phyloP scores from a whole-genome alignment of 495 filamentous ascomycete species.

The Penicillium nucicola region DNA sequence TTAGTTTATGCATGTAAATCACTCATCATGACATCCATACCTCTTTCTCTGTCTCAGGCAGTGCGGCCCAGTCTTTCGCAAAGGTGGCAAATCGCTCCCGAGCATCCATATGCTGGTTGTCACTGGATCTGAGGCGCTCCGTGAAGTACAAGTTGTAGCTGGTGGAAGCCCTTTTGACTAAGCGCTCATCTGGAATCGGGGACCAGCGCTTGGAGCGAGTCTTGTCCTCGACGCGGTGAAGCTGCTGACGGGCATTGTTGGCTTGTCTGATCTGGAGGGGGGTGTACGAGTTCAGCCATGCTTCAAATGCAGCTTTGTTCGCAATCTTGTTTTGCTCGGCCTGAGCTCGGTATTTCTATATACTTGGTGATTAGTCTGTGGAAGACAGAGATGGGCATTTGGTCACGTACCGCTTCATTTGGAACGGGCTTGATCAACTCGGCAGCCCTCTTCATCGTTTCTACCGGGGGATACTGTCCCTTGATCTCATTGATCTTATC shows the following conservation, averaged over 20 bases:
- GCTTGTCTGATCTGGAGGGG: slow-evolving; percentile 56
- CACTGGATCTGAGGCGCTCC: slow-evolving; percentile 45
- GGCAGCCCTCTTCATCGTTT: slow-evolving; percentile 16
- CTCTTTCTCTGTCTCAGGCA: slow-evolving; percentile 51
- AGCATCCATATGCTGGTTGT: slow-evolving; percentile 34
- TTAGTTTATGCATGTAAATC: slow-evolving; percentile 1
- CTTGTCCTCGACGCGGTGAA: slow-evolving; percentile 30
- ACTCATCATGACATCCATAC: slow-evolving; percentile 31
- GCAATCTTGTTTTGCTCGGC: slow-evolving; percentile 46
- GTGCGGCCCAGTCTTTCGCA: slow-evolving; percentile 54
- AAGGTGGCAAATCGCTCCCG: slow-evolving; percentile 29
- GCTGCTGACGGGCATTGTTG: slow-evolving; percentile 56
- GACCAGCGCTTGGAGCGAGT: too few relatives aligned
- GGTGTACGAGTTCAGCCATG: slow-evolving; percentile 60
- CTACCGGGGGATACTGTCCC: neutral
- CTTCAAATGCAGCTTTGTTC: slow-evolving; percentile 42
- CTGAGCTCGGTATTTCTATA: slow-evolving; percentile 49
- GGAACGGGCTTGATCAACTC: slow-evolving; percentile 20
- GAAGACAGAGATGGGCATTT: neutral
- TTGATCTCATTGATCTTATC: slow-evolving; percentile 14
- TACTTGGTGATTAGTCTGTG: slow-evolving; percentile 11
- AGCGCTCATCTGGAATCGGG: slow-evolving; percentile 50
- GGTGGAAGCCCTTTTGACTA: slow-evolving; percentile 43
- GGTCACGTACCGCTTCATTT: slow-evolving; percentile 34
- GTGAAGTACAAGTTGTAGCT: slow-evolving; percentile 44